Percentiles rank a stretch among this genome's conserved stretches.
Evolutionary conservation across 2,329 filamentous ascomycete genomes (phyloP).

Genomic region (Aspergillus proliferans): DNA sequence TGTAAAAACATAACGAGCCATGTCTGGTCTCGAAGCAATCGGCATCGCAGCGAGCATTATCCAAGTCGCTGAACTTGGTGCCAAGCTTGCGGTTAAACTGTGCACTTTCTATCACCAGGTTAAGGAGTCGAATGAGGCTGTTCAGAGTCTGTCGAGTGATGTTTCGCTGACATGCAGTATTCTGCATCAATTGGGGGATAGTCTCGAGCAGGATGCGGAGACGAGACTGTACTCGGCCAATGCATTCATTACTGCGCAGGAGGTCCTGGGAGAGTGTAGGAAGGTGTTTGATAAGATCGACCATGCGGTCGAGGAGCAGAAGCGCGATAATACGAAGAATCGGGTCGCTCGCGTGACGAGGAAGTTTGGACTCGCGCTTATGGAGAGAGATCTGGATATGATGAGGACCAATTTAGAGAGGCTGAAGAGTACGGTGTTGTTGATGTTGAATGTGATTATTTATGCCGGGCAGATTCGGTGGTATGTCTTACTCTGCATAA

Average conservation of each 20-base stretch:
- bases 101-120: constrained; percentile 25
- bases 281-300: constrained; percentile 16
- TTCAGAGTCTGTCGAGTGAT: constrained; percentile 22
- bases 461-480: constrained; percentile 19
- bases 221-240: constrained; percentile 12
- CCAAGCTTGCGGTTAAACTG: constrained; percentile 21
- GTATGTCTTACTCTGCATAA: background rate
- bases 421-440: constrained; percentile 22
- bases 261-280: constrained; percentile 15
- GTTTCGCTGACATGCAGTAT: constrained; percentile 23
- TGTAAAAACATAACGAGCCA: background rate
- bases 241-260: constrained; percentile 6
- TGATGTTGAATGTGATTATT: constrained; percentile 27
- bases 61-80: constrained; percentile 26
- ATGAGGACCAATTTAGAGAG: constrained; percentile 22
- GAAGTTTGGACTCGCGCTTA: constrained; percentile 16
- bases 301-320: constrained; percentile 1
- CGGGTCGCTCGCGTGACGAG: constrained; percentile 1
- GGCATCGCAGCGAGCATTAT: constrained; percentile 23
- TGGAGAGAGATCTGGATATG: constrained; percentile 17
- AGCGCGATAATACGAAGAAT: background rate
- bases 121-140: constrained; percentile 16
- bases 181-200: constrained; percentile 21
- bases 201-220: constrained; percentile 17
- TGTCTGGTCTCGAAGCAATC: constrained; percentile 15